These are phyloP conservation scores for Immersiporthe knoxdaviesiana DNA, from an alignment of 2,329 filamentous ascomycete genomes.

Conservation along the genomic window DNA sequence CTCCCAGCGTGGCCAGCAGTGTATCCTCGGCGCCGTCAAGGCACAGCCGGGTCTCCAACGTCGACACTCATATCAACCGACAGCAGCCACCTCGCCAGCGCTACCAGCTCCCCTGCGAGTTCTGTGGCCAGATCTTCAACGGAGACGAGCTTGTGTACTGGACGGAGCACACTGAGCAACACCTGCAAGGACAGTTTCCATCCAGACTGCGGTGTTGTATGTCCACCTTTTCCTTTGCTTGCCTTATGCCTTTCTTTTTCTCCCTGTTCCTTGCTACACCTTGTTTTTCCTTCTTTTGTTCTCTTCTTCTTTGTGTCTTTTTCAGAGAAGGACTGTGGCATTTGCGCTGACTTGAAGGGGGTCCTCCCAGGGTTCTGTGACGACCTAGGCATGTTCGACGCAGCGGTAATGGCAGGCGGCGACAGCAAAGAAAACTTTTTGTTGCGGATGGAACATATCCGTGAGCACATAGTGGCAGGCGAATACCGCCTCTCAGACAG, in stretches of 20 bases:
- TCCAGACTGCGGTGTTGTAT: conserved; percentile 21
- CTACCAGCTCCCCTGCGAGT: conserved; percentile 51
- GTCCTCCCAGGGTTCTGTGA: conserved; percentile 49
- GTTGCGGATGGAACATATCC: conserved; percentile 55
- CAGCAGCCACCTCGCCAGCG: conserved; percentile 5
- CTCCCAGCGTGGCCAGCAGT: neutral
- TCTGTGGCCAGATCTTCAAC: conserved; percentile 47
- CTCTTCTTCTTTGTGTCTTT: too few species aligned
- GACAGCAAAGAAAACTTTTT: conserved; percentile 38
- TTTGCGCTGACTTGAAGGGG: conserved; percentile 12
- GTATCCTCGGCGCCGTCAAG: conserved; percentile 12
- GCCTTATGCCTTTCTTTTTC: neutral
- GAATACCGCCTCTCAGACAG: conserved; percentile 32
- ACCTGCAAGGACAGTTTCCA: conserved; percentile 44
- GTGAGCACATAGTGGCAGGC: conserved; percentile 44
- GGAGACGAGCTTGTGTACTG: conserved; percentile 44
- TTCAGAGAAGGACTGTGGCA: too few species aligned
- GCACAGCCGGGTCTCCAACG: conserved; percentile 4
- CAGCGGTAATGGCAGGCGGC: conserved; percentile 14
- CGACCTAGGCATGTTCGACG: conserved; percentile 36
- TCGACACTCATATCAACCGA: conserved; percentile 13
- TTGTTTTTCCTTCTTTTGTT: neutral
- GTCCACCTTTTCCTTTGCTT: neutral
- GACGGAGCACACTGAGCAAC: conserved; percentile 49
- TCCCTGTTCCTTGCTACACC: neutral